A percentile compares a stretch with the other conserved stretches of the same genome.
Conservation (phyloP, 2,329 filamentous ascomycete species). For the Epichloe uncinata region DNA sequence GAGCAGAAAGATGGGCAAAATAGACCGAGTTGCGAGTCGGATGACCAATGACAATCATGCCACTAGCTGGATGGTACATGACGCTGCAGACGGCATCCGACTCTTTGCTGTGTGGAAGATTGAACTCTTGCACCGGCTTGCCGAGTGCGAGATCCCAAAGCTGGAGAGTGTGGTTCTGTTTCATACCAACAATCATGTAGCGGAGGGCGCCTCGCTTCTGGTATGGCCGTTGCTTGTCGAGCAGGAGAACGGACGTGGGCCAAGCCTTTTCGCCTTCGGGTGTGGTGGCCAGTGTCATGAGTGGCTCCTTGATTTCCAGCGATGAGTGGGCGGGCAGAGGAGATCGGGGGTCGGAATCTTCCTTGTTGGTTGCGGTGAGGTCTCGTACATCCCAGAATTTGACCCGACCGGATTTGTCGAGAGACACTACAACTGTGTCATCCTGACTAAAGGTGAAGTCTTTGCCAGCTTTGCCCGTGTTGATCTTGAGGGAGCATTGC, state of each 20-base stretch:
- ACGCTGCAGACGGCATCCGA: constrained; percentile 97
- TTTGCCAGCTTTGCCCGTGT: constrained; percentile 94
- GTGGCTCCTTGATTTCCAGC: constrained; percentile 70
- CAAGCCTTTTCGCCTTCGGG: constrained; percentile 86
- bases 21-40: constrained; percentile 96
- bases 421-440: constrained; percentile 82
- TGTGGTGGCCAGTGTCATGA: constrained; percentile 78
- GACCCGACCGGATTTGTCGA: constrained; percentile 91
- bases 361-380: constrained; percentile 44
- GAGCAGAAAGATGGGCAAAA: constrained; percentile 88
- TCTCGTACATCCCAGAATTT: constrained; percentile 97
- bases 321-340: constrained; percentile 42
- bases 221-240: constrained; percentile 92
- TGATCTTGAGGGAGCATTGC: constrained; percentile 83
- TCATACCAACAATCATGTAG: constrained; percentile 95
- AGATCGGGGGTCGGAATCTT: constrained; percentile 35
- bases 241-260: constrained; percentile 88
- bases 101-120: constrained; percentile 89
- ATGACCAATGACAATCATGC: constrained; percentile 89
- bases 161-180: constrained; percentile 97
- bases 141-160: constrained; percentile 93
- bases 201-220: constrained; percentile 78
- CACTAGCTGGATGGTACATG: constrained; percentile 80
- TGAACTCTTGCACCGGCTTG: constrained; percentile 93
- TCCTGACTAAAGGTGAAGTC: constrained; percentile 98